These are phyloP conservation scores for Pichia deserticola DNA, from an alignment of 805 yeast genomes.

Conservation along the genomic window DNA sequence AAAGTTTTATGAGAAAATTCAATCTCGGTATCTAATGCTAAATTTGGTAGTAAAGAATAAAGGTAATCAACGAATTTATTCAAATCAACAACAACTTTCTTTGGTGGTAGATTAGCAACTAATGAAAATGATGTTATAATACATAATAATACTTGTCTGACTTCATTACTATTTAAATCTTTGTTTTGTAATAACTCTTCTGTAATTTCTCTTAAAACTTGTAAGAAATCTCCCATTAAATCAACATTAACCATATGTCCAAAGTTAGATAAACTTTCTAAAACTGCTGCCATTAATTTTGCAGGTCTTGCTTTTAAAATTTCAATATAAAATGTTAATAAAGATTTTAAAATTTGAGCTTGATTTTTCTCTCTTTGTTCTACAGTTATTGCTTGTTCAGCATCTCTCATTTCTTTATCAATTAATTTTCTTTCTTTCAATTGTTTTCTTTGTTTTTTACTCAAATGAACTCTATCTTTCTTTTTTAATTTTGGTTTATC, in stretches of 20 bases:
- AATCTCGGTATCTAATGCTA: constrained; percentile 73
- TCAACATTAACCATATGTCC: constrained; percentile 93
- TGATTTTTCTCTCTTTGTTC: constrained; percentile 84
- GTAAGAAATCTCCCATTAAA: constrained; percentile 84
- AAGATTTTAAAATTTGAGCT: constrained; percentile 69
- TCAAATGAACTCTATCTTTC: constrained; percentile 83
- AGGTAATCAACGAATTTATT: constrained; percentile 72
- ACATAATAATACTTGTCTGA: constrained; percentile 73
- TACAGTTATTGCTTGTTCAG: constrained; percentile 80
- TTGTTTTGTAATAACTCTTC: constrained; percentile 40
- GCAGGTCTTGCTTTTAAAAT: constrained; percentile 58
- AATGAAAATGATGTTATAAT: constrained; percentile 86
- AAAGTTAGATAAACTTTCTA: constrained; percentile 85
- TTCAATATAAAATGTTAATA: constrained; percentile 69
- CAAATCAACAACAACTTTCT: constrained; percentile 72
- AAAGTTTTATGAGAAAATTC: constrained; percentile 80
- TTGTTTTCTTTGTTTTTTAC: constrained; percentile 84
- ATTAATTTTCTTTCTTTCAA: constrained; percentile 81
- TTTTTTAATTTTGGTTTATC: constrained; percentile 53
- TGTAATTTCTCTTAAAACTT: constrained; percentile 78
- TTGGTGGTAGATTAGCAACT: constrained; percentile 63
- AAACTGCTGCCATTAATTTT: constrained; percentile 71
- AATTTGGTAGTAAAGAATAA: constrained; percentile 58
- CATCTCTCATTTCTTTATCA: constrained; percentile 81
- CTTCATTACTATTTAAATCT: constrained; percentile 36